Percentiles rank a stretch among this genome's conserved stretches.
Conservation (phyloP, 352 stramenopile genomes). For the Saprolegnia diclina region DNA sequence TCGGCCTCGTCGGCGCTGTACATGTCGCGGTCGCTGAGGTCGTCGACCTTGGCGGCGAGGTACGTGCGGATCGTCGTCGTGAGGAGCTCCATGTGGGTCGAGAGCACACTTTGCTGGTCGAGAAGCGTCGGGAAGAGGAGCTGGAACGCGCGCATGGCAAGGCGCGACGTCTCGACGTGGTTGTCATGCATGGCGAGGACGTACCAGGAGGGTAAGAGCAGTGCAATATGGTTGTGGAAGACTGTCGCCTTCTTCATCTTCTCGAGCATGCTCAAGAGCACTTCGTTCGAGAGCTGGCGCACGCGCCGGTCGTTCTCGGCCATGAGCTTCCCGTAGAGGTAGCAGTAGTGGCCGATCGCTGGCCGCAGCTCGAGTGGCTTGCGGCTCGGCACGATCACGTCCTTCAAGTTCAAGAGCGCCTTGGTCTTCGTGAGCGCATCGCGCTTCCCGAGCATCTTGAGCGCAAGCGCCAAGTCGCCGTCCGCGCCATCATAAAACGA, state of each 20-base stretch:
- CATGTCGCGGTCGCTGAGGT: constrained; percentile 5
- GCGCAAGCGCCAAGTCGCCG: constrained; percentile 64
- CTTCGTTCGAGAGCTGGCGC: constrained; percentile 66
- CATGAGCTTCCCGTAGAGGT: constrained; percentile 75
- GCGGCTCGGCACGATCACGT: constrained; percentile 54
- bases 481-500: constrained; percentile 74
- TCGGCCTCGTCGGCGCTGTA: constrained; percentile 10
- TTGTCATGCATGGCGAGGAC: constrained; percentile 69
- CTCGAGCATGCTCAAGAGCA: constrained; percentile 45
- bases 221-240: constrained; percentile 61
- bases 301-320: constrained; percentile 80
- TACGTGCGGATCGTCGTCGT: neutral
- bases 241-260: constrained; percentile 55
- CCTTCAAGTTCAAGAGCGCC: constrained; percentile 57
- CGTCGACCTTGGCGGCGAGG: constrained; percentile 3
- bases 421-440: constrained; percentile 76
- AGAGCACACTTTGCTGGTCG: neutral
- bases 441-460: constrained; percentile 85
- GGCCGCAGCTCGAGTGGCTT: constrained; percentile 49
- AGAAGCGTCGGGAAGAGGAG: constrained; percentile 36
- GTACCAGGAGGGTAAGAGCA: constrained; percentile 72
- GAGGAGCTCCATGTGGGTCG: constrained; percentile 5
- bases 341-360: constrained; percentile 71
- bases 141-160: constrained; percentile 49
- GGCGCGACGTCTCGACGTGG: constrained; percentile 45